Percentiles rank a stretch among this genome's conserved stretches.
Evolutionary conservation across 345 rosid species (phyloP).

Genomic region (Anastatica hierochuntica): DNA sequence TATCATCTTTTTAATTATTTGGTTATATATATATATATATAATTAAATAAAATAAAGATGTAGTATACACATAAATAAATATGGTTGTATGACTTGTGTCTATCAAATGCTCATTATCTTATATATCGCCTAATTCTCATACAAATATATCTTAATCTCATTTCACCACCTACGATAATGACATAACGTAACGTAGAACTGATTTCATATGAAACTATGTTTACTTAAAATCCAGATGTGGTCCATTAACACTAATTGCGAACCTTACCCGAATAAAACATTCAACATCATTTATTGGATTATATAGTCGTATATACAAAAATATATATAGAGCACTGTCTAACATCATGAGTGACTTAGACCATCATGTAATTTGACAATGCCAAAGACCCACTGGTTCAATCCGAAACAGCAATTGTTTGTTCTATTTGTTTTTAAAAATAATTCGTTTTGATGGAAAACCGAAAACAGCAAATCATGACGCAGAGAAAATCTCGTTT

Average conservation of each 20-base stretch:
- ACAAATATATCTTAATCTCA: constrained; percentile 8
- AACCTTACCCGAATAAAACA: constrained; percentile 21
- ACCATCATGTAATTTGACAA: constrained; percentile 23
- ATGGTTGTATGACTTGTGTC: constrained; percentile 20
- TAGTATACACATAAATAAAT: constrained; percentile 12
- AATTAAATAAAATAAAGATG: background rate
- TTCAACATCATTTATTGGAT: background rate
- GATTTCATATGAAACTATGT: constrained; percentile 7
- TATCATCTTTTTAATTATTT: constrained; percentile 10
- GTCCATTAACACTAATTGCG: constrained; percentile 13
- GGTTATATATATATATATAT: background rate
- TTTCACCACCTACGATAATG: constrained; percentile 16
- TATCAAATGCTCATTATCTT: constrained; percentile 9
- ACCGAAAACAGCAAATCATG: constrained; percentile 24
- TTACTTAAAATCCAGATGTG: constrained; percentile 15
- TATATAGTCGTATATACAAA: background rate
- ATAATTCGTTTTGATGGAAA: constrained; percentile 8
- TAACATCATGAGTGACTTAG: constrained; percentile 29
- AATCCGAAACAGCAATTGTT: constrained; percentile 22
- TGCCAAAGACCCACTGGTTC: constrained; percentile 26
- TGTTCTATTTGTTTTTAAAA: background rate
- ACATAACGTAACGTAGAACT: constrained; percentile 12
- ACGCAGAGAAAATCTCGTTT: constrained; percentile 28
- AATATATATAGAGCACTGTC: background rate
- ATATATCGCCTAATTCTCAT: constrained; percentile 14